Evolutionary conservation across 129 eudicot species (phyloP).

Genomic region (sunflower (Helianthus annuus)): DNA sequence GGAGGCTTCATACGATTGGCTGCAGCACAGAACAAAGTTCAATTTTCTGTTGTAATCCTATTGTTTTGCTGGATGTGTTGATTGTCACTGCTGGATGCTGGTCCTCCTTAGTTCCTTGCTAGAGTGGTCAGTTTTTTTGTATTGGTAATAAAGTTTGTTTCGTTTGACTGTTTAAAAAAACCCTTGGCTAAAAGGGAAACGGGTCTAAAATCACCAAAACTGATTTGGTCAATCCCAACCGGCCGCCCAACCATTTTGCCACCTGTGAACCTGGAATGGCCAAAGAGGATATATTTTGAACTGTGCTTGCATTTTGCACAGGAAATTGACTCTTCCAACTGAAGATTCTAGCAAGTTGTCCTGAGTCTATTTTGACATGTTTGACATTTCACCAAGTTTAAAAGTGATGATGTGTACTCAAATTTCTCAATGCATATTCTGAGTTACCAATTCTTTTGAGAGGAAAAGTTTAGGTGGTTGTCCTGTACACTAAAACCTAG

Average conservation of each 20-base stretch:
- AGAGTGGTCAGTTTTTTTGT: no score
- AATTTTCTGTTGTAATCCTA: no score
- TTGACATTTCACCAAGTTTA: background rate
- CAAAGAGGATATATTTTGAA: background rate
- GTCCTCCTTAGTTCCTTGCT: no score
- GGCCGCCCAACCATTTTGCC: background rate
- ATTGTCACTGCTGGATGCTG: no score
- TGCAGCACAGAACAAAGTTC: no score
- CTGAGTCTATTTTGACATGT: background rate
- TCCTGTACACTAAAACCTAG: background rate
- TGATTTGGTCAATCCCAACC: background rate
- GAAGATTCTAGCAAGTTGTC: background rate
- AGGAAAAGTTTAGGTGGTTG: background rate
- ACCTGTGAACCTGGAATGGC: background rate
- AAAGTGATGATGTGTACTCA: background rate
- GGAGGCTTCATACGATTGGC: no score
- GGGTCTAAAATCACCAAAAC: background rate
- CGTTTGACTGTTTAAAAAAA: no score
- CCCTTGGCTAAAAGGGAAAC: background rate
- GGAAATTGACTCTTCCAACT: background rate
- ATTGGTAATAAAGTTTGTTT: no score
- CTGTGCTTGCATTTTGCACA: background rate
- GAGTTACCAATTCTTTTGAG: background rate
- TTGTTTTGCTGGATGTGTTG: no score
- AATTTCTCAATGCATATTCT: background rate